Conservation (phyloP, 305 asterid genomes). For the Salvia sclarea region DNA sequence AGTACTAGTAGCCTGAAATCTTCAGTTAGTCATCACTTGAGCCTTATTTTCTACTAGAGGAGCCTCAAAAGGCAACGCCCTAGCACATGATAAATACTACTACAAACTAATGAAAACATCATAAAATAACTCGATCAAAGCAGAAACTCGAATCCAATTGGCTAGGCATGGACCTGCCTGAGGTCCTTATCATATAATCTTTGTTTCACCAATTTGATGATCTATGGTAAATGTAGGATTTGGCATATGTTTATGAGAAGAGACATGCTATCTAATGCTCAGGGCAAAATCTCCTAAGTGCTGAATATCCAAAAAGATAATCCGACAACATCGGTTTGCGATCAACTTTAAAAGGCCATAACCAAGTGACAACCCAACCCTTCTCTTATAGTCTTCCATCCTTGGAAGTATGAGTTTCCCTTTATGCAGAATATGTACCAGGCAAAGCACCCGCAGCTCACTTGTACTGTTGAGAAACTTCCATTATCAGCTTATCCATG, state of each 20-base stretch:
- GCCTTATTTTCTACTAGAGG: background rate
- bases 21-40: background rate
- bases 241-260: background rate
- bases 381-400: background rate
- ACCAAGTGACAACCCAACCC: background rate
- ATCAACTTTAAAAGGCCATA: background rate
- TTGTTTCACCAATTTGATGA: background rate
- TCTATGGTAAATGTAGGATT: background rate
- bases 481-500: slow-evolving; percentile 80
- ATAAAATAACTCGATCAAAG: background rate
- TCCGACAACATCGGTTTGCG: background rate
- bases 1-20: too few species aligned
- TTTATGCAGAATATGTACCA: slow-evolving; percentile 12
- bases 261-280: background rate
- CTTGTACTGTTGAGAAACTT: slow-evolving; percentile 66
- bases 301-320: background rate
- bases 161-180: background rate
- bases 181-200: background rate
- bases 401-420: background rate
- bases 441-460: slow-evolving; percentile 37
- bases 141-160: background rate
- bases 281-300: background rate
- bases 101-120: background rate
- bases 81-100: background rate
- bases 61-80: background rate